These are phyloP conservation scores for Colletotrichum camelliae DNA, from an alignment of 2,329 filamentous ascomycete species.

Conservation along the genomic window DNA sequence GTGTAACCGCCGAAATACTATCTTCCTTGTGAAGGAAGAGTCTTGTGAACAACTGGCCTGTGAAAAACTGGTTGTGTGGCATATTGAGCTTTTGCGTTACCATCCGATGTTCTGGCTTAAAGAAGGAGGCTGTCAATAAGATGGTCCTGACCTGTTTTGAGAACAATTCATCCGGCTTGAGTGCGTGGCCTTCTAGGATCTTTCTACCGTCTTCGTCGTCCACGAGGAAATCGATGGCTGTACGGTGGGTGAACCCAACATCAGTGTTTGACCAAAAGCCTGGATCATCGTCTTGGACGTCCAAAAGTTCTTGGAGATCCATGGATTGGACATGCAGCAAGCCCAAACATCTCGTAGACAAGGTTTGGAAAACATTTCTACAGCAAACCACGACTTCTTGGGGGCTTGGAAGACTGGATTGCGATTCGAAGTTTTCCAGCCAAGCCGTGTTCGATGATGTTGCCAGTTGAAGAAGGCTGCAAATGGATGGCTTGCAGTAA, in stretches of 20 bases:
- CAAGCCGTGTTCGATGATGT: not conserved
- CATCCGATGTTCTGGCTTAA: not conserved
- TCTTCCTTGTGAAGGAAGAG: not conserved
- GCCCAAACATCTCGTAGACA: not conserved
- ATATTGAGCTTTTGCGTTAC: fast-evolving
- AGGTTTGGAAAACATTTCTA: not conserved
- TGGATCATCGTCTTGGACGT: not conserved
- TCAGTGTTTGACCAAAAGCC: not conserved
- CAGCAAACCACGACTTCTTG: not conserved
- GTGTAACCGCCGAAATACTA: not conserved
- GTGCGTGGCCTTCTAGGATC: not conserved
- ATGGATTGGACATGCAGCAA: not conserved
- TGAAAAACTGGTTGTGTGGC: fast-evolving
- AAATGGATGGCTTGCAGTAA: not conserved
- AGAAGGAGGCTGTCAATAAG: not conserved
- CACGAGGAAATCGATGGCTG: not conserved
- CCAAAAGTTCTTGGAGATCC: not conserved
- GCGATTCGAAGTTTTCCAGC: not conserved
- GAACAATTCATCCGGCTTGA: not conserved
- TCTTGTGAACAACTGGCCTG: not conserved
- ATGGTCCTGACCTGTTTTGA: not conserved
- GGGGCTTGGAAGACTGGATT: not conserved
- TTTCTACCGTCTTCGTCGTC: not conserved
- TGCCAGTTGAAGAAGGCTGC: not conserved
- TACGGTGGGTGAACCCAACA: not conserved